Conservation (phyloP, 306 rosid genomes). For the Begonia loranthoides region DNA sequence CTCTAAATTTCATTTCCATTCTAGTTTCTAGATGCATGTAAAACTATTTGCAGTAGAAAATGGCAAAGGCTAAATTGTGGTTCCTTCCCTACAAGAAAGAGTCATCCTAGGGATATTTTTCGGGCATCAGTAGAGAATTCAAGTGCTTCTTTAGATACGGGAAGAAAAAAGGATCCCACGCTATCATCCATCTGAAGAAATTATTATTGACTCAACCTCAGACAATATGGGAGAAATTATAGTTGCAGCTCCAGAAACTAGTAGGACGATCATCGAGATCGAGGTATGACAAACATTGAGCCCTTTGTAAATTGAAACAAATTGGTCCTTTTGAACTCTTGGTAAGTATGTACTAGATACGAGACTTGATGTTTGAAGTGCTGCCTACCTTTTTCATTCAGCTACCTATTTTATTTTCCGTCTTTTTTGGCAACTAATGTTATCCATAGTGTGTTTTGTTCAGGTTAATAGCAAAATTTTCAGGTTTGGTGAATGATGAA, state of each 20-base stretch:
- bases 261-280: slow-evolving; percentile 89
- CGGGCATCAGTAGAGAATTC: slow-evolving; percentile 47
- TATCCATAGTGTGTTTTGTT: slow-evolving; percentile 24
- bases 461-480: slow-evolving; percentile 84
- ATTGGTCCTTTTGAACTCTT: too few relatives aligned
- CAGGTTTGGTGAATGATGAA: slow-evolving; percentile 51
- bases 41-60: slow-evolving; percentile 31
- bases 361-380: too few relatives aligned
- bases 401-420: slow-evolving; percentile 5
- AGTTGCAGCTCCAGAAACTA: slow-evolving; percentile 66
- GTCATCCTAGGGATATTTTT: slow-evolving; percentile 34
- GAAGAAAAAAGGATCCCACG: slow-evolving; percentile 47
- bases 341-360: too few relatives aligned
- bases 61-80: slow-evolving; percentile 22
- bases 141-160: slow-evolving; percentile 58
- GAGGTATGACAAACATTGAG: too few relatives aligned
- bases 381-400: too few relatives aligned
- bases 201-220: slow-evolving; percentile 25
- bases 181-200: slow-evolving; percentile 94
- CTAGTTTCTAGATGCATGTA: too few relatives aligned
- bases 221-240: slow-evolving; percentile 42
- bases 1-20: too few relatives aligned
- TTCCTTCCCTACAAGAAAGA: slow-evolving; percentile 28
- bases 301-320: too few relatives aligned
- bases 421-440: slow-evolving; percentile 19